Conservation (phyloP, 768 basidiomycete species). For the Podaxis sp. region DNA sequence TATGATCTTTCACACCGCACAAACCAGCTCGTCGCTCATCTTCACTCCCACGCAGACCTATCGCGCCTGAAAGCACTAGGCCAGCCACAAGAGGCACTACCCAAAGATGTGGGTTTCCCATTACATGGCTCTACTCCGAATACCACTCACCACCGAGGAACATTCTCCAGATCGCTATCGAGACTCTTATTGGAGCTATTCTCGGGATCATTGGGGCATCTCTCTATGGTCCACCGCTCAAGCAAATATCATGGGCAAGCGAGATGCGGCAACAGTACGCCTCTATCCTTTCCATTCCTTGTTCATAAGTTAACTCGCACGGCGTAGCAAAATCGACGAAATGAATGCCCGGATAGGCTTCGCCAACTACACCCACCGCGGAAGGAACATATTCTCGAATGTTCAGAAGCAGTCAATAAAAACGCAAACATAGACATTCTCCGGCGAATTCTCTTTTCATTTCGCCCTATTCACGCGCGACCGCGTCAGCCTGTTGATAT, state of each 20-base stretch:
- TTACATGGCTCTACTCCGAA: not conserved
- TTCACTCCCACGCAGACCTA: slow-evolving; percentile 49
- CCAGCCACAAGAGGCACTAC: slow-evolving; percentile 64
- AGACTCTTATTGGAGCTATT: slow-evolving; percentile 63
- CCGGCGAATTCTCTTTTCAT: slow-evolving; percentile 3
- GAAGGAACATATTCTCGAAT: slow-evolving; percentile 40
- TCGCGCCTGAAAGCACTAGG: slow-evolving; percentile 77
- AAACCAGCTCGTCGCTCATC: slow-evolving; percentile 4
- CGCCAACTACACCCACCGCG: slow-evolving; percentile 62
- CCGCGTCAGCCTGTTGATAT: not conserved
- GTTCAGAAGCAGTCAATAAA: slow-evolving; percentile 3
- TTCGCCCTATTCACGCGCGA: slow-evolving; percentile 2
- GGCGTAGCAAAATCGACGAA: slow-evolving; percentile 64
- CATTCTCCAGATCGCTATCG: slow-evolving; percentile 57
- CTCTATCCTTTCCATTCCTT: slow-evolving; percentile 6
- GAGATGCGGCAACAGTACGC: slow-evolving; percentile 82
- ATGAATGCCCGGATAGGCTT: slow-evolving; percentile 71
- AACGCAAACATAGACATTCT: slow-evolving; percentile 9
- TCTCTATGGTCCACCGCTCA: slow-evolving; percentile 64
- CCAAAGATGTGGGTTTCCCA: slow-evolving; percentile 50
- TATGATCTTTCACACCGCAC: slow-evolving; percentile 31
- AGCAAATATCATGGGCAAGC: slow-evolving; percentile 86
- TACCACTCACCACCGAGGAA: not conserved
- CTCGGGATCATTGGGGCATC: slow-evolving; percentile 73
- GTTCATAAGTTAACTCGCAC: slow-evolving; percentile 8